Percentiles rank a stretch among this genome's conserved stretches.
Conservation (phyloP, 2,329 filamentous ascomycete genomes). For the Colletotrichum eremochloae region DNA sequence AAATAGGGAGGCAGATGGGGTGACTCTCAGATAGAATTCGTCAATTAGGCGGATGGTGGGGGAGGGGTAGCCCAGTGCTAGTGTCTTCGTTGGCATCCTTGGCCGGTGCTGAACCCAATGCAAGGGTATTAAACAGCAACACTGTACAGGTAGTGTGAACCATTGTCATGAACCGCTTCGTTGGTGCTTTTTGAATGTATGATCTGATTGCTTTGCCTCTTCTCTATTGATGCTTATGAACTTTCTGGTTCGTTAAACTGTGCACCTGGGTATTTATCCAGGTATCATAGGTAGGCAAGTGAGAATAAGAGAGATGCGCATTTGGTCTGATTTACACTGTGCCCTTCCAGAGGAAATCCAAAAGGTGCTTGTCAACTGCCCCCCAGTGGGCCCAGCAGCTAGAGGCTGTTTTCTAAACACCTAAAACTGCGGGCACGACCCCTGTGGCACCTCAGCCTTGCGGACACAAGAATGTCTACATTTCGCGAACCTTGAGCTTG, state of each 20-base stretch:
- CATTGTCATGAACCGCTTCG: not conserved
- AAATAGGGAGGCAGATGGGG: not conserved
- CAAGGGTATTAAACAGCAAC: not conserved
- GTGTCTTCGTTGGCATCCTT: not conserved
- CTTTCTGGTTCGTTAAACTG: not conserved
- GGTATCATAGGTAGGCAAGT: not conserved
- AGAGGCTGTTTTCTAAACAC: conserved; percentile 1
- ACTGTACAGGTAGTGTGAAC: not conserved
- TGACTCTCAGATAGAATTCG: conserved; percentile 8
- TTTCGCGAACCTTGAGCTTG: conserved; percentile 16
- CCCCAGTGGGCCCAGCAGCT: conserved; percentile 31
- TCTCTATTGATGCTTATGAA: not conserved
- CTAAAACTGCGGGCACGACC: not conserved
- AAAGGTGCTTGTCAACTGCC: not conserved
- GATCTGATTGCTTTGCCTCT: not conserved
- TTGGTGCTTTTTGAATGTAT: not conserved
- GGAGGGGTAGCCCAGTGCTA: conserved; percentile 38
- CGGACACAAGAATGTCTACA: conserved; percentile 41
- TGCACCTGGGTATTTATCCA: not conserved
- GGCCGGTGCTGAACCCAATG: not conserved
- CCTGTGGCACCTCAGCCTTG: conserved; percentile 51
- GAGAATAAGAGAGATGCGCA: not conserved
- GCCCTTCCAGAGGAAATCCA: not conserved
- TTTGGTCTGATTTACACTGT: not conserved
- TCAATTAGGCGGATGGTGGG: conserved; percentile 39